Base-by-base conservation (phyloP, 306 rosid genomes). In the Malus sylvestris region DNA sequence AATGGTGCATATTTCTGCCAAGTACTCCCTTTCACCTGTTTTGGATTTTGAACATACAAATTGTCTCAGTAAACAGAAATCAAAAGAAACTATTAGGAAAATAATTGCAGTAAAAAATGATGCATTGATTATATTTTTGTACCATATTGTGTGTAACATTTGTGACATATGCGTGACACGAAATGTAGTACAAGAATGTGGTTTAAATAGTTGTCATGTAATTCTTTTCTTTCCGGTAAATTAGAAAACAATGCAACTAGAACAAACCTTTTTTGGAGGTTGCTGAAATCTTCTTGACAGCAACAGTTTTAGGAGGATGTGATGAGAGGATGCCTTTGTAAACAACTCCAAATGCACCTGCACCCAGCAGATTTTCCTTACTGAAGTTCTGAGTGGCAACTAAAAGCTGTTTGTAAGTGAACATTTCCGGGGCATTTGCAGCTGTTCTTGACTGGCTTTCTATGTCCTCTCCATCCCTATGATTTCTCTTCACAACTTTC, bases 261-360 rank as follows among this genome's bases (percentile, higher is more conserved):
- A 64, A 72, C 83, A 80, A 71, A 87, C 91, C 93, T 87, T 87
- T 85, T 71, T 83, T 78, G 38, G 91, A 87, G 33, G 84, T 78
- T 57, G 88, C 83, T 14, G 91, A 83, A 75, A 87, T 80, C 81
- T 76, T 87, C 87, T 87, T 87, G 13, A 87, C 84, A 38, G 93
- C 91, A 40, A 87, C 63, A 14, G 75, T 63, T 80, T 72, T 81
- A 20, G 80, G 73, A 62, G 81, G 80, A 73, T 73, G 23, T 61
- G 60, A 66, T 14, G 70, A 46, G 32, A 85, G 10, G 66, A 75
- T 19, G 27, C 89, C 93, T 80, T 85, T 83, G 73, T 89, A 87
- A 19, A 89, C 93, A 76, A 86, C 55, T 35, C 89, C 89, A 78
- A 89, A 89, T 22, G 84, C 91, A 29, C 93, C 91, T 58, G 67